Evolutionary conservation across 2,329 filamentous ascomycete genomes (phyloP).

Genomic region (Penicillium capsulatum): DNA sequence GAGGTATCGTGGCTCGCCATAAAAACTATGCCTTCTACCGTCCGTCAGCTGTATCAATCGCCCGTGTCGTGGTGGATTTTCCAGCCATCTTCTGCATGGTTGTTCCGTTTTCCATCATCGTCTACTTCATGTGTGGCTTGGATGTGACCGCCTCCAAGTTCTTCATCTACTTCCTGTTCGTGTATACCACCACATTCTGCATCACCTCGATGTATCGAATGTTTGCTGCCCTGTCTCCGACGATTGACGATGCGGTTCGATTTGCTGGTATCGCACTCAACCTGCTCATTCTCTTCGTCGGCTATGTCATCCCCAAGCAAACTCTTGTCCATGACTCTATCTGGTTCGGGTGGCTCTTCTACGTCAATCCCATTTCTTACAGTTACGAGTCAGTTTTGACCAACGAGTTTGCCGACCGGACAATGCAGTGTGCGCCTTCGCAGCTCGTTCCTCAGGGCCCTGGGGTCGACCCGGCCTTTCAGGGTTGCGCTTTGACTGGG

Average conservation of each 20-base stretch:
- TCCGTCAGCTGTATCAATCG: slow-evolving; percentile 62
- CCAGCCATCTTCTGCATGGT: slow-evolving; percentile 58
- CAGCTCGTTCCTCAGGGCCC: slow-evolving; percentile 60
- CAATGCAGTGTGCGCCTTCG: slow-evolving; percentile 56
- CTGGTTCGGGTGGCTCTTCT: slow-evolving; percentile 63
- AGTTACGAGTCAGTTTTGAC: slow-evolving; percentile 63
- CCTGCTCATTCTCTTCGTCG: slow-evolving; percentile 59
- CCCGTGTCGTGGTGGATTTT: slow-evolving; percentile 59
- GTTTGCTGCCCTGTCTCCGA: slow-evolving; percentile 60
- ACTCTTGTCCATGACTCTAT: slow-evolving; percentile 56
- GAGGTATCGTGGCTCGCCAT: slow-evolving; percentile 65
- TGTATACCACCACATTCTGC: slow-evolving; percentile 59
- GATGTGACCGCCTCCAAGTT: slow-evolving; percentile 60
- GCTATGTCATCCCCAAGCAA: slow-evolving; percentile 65
- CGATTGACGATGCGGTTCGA: slow-evolving; percentile 63
- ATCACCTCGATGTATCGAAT: slow-evolving; percentile 63
- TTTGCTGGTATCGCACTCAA: slow-evolving; percentile 60
- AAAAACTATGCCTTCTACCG: slow-evolving; percentile 66
- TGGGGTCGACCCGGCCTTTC: slow-evolving; percentile 51
- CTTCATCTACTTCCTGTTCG: slow-evolving; percentile 62
- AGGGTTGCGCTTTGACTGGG: slow-evolving; percentile 62
- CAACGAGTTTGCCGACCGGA: slow-evolving; percentile 59
- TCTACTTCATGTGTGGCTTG: slow-evolving; percentile 62
- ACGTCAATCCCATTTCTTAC: slow-evolving; percentile 54
- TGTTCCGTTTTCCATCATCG: slow-evolving; percentile 57